Percentiles rank a stretch among this genome's conserved stretches.
These are phyloP conservation scores for Malus hybrid DNA, from an alignment of 331 rosid genomes.

Conservation along the genomic window DNA sequence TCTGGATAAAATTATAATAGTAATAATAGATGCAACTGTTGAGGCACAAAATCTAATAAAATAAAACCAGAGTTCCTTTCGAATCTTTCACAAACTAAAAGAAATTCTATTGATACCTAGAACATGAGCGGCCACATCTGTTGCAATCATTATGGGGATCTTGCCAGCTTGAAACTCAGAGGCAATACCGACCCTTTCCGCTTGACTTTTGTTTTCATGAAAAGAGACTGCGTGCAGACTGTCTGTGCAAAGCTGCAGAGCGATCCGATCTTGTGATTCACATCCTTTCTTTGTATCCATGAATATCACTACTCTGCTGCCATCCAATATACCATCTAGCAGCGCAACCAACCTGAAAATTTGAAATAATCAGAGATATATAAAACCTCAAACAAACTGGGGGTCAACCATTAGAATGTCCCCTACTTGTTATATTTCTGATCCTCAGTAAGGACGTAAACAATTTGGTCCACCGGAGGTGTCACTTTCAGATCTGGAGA, in stretches of 20 bases:
- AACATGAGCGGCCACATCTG: constrained; percentile 99
- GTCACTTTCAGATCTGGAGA: constrained; percentile 83
- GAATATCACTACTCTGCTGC: constrained; percentile 87
- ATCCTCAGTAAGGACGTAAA: constrained; percentile 87
- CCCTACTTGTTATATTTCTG: constrained; percentile 92
- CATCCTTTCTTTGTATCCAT: constrained; percentile 99
- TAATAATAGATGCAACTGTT: background rate
- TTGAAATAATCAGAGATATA: constrained; percentile 8
- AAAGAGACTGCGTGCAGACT: constrained; percentile 98
- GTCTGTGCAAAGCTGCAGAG: constrained; percentile 94
- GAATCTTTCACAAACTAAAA: constrained; percentile 9
- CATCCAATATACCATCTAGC: constrained; percentile 94
- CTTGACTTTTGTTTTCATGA: constrained; percentile 93
- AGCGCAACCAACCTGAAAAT: constrained; percentile 73
- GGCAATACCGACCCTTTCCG: constrained; percentile 96
- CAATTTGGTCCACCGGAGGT: constrained; percentile 84
- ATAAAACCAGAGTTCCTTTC: background rate
- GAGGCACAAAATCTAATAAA: constrained; percentile 5
- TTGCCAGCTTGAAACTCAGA: constrained; percentile 95
- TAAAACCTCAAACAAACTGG: background rate
- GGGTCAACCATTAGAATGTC: background rate
- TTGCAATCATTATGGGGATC: constrained; percentile 98
- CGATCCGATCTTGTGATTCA: constrained; percentile 46
- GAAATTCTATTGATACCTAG: constrained; percentile 47
- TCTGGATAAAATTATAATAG: no score